Percentiles rank a stretch among this genome's conserved stretches.
These are phyloP conservation scores for Pascua sp. DNA, from an alignment of 1,284 basidiomycete species.

Conservation along the genomic window DNA sequence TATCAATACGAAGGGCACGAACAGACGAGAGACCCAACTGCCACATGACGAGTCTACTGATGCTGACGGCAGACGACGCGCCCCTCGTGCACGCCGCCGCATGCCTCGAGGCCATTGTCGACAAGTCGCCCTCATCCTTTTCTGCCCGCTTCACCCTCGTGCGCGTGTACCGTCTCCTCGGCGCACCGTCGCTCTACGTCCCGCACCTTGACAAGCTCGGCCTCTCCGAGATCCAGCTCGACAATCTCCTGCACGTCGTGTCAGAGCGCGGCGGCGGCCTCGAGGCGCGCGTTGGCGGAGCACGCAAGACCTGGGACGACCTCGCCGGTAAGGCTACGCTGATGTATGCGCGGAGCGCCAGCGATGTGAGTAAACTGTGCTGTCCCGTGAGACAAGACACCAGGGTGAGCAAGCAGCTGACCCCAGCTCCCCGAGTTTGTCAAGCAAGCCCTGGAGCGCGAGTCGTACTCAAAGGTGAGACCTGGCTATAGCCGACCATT, in stretches of 20 bases:
- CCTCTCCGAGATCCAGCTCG: constrained; percentile 38
- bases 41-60: not conserved
- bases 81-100: constrained; percentile 22
- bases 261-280: constrained; percentile 28
- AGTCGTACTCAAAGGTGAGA: constrained; percentile 28
- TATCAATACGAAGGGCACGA: too few species aligned
- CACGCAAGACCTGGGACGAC: constrained; percentile 17
- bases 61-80: constrained; percentile 8
- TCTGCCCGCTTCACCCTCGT: constrained; percentile 31
- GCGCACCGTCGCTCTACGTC: constrained; percentile 21
- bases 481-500: not conserved
- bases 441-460: constrained; percentile 36
- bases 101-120: constrained; percentile 23
- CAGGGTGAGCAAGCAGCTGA: too few species aligned
- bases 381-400: too few species aligned
- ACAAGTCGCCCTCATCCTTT: constrained; percentile 22
- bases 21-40: too few species aligned
- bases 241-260: constrained; percentile 33
- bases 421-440: constrained; percentile 35
- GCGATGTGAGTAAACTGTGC: constrained; percentile 27
- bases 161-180: constrained; percentile 32
- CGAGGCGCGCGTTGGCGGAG: constrained; percentile 20
- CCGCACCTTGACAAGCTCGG: constrained; percentile 23
- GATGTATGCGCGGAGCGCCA: constrained; percentile 29
- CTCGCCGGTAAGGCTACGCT: constrained; percentile 20